Conservation (phyloP, 2,329 filamentous ascomycete genomes). For the Beauveria sp. region DNA sequence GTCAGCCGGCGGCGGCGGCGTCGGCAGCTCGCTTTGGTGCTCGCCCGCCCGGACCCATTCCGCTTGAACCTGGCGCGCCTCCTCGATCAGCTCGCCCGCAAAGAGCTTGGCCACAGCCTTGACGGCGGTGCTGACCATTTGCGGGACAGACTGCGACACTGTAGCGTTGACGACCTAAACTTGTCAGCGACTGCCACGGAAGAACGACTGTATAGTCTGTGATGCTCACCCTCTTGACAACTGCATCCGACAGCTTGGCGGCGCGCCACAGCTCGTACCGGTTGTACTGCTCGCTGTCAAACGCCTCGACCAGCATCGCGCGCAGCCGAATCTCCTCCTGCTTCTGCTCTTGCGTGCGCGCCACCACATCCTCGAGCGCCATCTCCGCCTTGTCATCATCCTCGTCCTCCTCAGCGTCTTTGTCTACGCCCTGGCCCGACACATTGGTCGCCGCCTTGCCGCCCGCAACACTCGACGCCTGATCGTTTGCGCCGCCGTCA, state of each 20-base stretch:
- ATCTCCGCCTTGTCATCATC: conserved; percentile 50
- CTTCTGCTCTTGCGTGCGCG: conserved; percentile 59
- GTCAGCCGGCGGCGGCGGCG: conserved; percentile 26
- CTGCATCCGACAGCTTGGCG: conserved; percentile 59
- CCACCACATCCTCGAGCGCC: conserved; percentile 49
- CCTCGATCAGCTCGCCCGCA: conserved; percentile 67
- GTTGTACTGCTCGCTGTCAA: conserved; percentile 59
- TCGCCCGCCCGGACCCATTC: conserved; percentile 61
- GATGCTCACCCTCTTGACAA: conserved; percentile 55
- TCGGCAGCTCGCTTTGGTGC: conserved; percentile 45
- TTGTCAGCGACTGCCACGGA: background rate
- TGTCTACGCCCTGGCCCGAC: conserved; percentile 37
- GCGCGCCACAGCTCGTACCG: conserved; percentile 66
- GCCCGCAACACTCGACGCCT: conserved; percentile 36
- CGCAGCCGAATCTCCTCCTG: conserved; percentile 50
- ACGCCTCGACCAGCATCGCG: conserved; percentile 55
- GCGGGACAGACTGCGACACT: conserved; percentile 69
- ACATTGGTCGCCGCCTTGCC: conserved; percentile 33
- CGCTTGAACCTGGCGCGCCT: conserved; percentile 60
- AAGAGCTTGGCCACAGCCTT: conserved; percentile 70
- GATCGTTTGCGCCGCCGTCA: conserved; percentile 30
- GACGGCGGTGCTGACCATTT: conserved; percentile 67
- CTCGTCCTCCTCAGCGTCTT: conserved; percentile 45
- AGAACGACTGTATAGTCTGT: too few relatives aligned
- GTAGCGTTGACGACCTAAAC: conserved; percentile 67